These are phyloP conservation scores for Leccinum variicolor DNA, from an alignment of 768 basidiomycete species.

Conservation along the genomic window DNA sequence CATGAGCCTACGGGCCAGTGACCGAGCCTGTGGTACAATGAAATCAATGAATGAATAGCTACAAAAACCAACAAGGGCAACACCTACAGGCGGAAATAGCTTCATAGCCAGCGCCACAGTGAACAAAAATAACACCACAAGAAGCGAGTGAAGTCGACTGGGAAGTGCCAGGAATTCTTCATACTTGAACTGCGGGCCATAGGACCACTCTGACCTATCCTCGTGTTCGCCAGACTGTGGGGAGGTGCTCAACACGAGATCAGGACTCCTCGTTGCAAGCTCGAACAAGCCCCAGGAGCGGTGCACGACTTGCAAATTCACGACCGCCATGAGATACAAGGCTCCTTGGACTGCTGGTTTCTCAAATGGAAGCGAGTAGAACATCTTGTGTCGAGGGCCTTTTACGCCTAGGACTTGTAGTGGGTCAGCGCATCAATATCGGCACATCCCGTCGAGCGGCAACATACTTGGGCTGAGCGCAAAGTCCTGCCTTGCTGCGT, in stretches of 20 bases:
- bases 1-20: slow-evolving; percentile 49
- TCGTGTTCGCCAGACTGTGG: slow-evolving; percentile 17
- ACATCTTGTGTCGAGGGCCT: slow-evolving; percentile 25
- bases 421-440: neutral
- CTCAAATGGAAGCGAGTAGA: slow-evolving; percentile 37
- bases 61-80: neutral
- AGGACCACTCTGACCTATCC: slow-evolving; percentile 31
- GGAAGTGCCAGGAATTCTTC: slow-evolving; percentile 59
- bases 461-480: slow-evolving; percentile 43
- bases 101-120: slow-evolving; percentile 25
- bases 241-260: slow-evolving; percentile 11
- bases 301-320: slow-evolving; percentile 50
- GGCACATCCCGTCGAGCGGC: neutral
- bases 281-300: slow-evolving; percentile 55
- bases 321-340: slow-evolving; percentile 41
- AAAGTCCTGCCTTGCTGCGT: slow-evolving; percentile 34
- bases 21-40: slow-evolving; percentile 39
- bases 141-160: slow-evolving; percentile 38
- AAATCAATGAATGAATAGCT: neutral
- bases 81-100: slow-evolving; percentile 37
- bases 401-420: slow-evolving; percentile 32
- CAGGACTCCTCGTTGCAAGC: slow-evolving; percentile 21
- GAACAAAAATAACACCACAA: slow-evolving; percentile 35
- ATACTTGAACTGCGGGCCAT: slow-evolving; percentile 75
- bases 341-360: slow-evolving; percentile 35